Conservation (phyloP, 352 stramenopile genomes). For the Aphanomyces euteiches region DNA sequence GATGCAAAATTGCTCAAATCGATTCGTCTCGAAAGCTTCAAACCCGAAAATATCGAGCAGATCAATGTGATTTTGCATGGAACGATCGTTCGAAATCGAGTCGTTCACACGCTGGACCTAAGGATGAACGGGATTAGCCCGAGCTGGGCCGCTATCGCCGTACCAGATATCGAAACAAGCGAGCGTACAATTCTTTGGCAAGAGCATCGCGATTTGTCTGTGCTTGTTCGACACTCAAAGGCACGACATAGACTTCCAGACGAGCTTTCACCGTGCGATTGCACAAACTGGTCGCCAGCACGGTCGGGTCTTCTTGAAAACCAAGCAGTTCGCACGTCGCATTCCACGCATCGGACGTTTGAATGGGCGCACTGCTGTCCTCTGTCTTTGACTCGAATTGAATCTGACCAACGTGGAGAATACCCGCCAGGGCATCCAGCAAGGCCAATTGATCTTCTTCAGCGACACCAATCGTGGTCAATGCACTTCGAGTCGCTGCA, state of each 20-base stretch:
- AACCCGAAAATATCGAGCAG: slow-evolving; percentile 98
- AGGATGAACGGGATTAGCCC: neutral
- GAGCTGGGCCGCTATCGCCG: slow-evolving; percentile 22
- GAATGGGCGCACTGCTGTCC: slow-evolving; percentile 65
- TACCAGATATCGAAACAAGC: slow-evolving; percentile 95
- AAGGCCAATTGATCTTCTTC: slow-evolving; percentile 69
- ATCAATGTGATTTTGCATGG: slow-evolving; percentile 78
- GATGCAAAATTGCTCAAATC: slow-evolving; percentile 95
- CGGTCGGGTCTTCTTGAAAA: slow-evolving; percentile 48
- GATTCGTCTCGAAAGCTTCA: slow-evolving; percentile 91
- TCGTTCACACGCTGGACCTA: slow-evolving; percentile 58
- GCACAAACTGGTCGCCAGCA: slow-evolving; percentile 66
- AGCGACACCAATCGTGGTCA: slow-evolving; percentile 71
- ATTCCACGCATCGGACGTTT: slow-evolving; percentile 38
- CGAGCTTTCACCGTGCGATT: slow-evolving; percentile 76
- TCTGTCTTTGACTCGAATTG: slow-evolving; percentile 78
- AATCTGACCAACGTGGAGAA: slow-evolving; percentile 77
- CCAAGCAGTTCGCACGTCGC: slow-evolving; percentile 43
- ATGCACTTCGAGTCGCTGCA: slow-evolving; percentile 71
- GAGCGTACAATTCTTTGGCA: slow-evolving; percentile 92
- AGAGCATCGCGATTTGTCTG: slow-evolving; percentile 91
- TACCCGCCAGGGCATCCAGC: slow-evolving; percentile 64
- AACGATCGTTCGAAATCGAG: slow-evolving; percentile 60
- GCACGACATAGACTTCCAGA: slow-evolving; percentile 79
- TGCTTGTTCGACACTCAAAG: slow-evolving; percentile 63